phyloP scores from a whole-genome alignment of 1,139 yeast species.

The Saccharomycopsis phalli region DNA sequence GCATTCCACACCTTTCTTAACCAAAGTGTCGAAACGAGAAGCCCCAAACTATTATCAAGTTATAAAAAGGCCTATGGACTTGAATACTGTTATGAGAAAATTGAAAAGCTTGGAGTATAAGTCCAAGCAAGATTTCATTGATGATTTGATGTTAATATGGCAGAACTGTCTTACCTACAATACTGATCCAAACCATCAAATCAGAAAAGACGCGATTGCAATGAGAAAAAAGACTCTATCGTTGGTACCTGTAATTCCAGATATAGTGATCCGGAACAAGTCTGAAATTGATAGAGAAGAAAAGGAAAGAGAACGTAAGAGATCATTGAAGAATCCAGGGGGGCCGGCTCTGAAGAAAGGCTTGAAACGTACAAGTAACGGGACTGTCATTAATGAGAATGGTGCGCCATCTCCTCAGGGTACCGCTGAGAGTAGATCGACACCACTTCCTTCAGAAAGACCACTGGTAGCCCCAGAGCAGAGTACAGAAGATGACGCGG shows the following conservation, averaged over 20 bases:
- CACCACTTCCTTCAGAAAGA: neutral
- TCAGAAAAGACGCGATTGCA: constrained; percentile 87
- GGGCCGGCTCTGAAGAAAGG: constrained; percentile 24
- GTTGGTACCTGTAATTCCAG: constrained; percentile 79
- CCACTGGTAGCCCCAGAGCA: constrained; percentile 12
- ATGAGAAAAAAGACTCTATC: constrained; percentile 85
- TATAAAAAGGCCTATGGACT: constrained; percentile 92
- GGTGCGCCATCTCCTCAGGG: constrained; percentile 9
- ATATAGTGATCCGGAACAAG: constrained; percentile 69
- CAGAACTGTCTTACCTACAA: constrained; percentile 86
- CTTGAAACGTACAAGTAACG: constrained; percentile 27
- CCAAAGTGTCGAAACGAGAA: constrained; percentile 90
- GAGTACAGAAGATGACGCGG: constrained; percentile 24
- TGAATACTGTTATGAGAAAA: constrained; percentile 88
- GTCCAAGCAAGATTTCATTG: constrained; percentile 82
- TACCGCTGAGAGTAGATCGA: constrained; percentile 5
- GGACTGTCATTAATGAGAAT: constrained; percentile 14
- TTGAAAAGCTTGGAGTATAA: constrained; percentile 71
- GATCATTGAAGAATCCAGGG: constrained; percentile 24
- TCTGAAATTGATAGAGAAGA: constrained; percentile 83
- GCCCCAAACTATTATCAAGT: constrained; percentile 93
- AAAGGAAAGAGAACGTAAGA: constrained; percentile 32
- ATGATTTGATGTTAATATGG: constrained; percentile 93
- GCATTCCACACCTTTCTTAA: constrained; percentile 92
- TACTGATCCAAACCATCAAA: constrained; percentile 89